These are phyloP conservation scores for Globisporangium okanoganense DNA, from an alignment of 352 stramenopile species.

Conservation along the genomic window DNA sequence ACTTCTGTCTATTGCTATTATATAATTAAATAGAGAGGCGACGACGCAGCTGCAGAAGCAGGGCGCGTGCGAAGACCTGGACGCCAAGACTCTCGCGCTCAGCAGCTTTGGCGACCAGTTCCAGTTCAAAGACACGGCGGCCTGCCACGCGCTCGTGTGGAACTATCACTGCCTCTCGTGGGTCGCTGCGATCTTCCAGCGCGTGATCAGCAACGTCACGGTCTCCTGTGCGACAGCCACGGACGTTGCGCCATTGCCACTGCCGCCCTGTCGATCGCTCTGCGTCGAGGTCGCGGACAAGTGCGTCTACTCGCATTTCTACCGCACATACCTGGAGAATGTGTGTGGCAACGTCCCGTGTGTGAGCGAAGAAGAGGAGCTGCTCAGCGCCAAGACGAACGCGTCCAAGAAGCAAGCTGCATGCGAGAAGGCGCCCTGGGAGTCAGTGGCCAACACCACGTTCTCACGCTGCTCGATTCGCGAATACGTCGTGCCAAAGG, in stretches of 20 bases:
- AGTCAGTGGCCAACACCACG: conserved; percentile 36
- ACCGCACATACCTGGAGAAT: conserved; percentile 54
- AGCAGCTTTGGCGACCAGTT: conserved; percentile 48
- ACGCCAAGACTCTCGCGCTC: conserved; percentile 52
- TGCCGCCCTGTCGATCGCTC: conserved; percentile 64
- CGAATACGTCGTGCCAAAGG: conserved; percentile 32
- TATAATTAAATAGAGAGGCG: conserved; percentile 27
- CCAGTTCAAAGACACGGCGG: conserved; percentile 67
- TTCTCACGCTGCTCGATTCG: conserved; percentile 62
- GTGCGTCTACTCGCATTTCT: conserved; percentile 74
- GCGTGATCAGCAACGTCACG: conserved; percentile 26
- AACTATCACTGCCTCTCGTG: conserved; percentile 77
- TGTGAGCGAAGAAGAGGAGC: conserved; percentile 46
- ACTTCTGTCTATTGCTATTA: background rate
- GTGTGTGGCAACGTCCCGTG: conserved; percentile 65
- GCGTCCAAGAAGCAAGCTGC: conserved; percentile 28
- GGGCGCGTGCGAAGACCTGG: conserved; percentile 68
- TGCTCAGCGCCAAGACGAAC: conserved; percentile 22
- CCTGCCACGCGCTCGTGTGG: conserved; percentile 60
- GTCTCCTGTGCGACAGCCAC: conserved; percentile 32
- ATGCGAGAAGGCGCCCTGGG: conserved; percentile 50
- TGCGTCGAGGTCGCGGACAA: conserved; percentile 76
- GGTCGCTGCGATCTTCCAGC: conserved; percentile 44
- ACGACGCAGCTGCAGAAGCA: conserved; percentile 64
- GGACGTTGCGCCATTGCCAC: conserved; percentile 15